Percentiles rank a stretch among this genome's conserved stretches.
phyloP scores from a whole-genome alignment of 106 monocot species.

The Iris macrosiphon region DNA sequence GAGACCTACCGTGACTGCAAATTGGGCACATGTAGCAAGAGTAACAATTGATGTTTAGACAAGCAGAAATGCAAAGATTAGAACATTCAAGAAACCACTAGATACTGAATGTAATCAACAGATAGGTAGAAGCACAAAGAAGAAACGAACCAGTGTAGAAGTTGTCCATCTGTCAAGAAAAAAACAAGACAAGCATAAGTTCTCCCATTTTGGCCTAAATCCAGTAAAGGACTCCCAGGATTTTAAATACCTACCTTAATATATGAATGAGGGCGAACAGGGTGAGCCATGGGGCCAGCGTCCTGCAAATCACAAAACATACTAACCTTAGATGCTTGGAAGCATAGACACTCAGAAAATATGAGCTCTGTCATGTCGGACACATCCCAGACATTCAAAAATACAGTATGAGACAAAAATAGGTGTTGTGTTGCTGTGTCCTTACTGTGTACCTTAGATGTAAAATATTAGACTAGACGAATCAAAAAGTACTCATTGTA shows the following conservation, averaged over 20 bases:
- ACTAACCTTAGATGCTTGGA: conserved; percentile 2
- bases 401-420: too few species aligned
- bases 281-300: conserved; percentile 98
- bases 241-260: conserved; percentile 83
- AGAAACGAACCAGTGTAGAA: conserved; percentile 78
- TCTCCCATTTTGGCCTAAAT: not conserved
- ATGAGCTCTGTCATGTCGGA: too few species aligned
- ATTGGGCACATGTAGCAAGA: not conserved
- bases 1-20: conserved; percentile 77
- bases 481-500: too few species aligned
- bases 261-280: conserved; percentile 97
- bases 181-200: conserved; percentile 3
- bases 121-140: not conserved
- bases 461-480: too few species aligned
- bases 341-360: too few species aligned
- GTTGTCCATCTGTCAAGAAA: conserved; percentile 89
- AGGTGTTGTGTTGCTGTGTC: too few species aligned
- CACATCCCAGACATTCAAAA: too few species aligned
- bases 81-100: not conserved
- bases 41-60: conserved; percentile 1
- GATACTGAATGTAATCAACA: not conserved
- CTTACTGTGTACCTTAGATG: too few species aligned
- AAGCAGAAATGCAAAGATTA: conserved; percentile 5
- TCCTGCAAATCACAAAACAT: conserved; percentile 46
- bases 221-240: not conserved